phyloP scores from a whole-genome alignment of 2,329 filamentous ascomycete species.

The Pseudocercospora vitis region DNA sequence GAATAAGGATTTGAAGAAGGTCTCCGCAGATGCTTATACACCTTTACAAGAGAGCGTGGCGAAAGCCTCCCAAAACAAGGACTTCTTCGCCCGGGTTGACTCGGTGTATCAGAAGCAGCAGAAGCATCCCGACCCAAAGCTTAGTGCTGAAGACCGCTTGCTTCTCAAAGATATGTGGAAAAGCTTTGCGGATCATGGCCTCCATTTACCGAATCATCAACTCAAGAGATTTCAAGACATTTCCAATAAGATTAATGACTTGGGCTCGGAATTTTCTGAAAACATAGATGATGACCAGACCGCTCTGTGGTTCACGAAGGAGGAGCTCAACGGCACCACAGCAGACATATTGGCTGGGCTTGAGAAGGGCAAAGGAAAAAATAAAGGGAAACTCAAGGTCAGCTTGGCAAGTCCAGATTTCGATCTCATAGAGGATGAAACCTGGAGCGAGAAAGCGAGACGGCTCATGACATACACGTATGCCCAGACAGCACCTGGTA shows the following conservation, averaged over 20 bases:
- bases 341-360: slow-evolving; percentile 63
- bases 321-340: slow-evolving; percentile 73
- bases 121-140: slow-evolving; percentile 44
- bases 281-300: slow-evolving; percentile 76
- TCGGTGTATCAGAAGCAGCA: slow-evolving; percentile 46
- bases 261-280: slow-evolving; percentile 71
- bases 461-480: slow-evolving; percentile 68
- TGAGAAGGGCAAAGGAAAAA: slow-evolving; percentile 69
- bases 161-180: slow-evolving; percentile 72
- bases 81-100: slow-evolving; percentile 64
- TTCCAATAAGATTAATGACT: slow-evolving; percentile 70
- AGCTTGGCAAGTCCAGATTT: slow-evolving; percentile 73
- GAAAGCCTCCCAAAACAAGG: slow-evolving; percentile 74
- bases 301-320: slow-evolving; percentile 70
- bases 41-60: slow-evolving; percentile 64
- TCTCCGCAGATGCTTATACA: slow-evolving; percentile 46
- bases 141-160: slow-evolving; percentile 67
- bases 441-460: slow-evolving; percentile 70
- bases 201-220: slow-evolving; percentile 65
- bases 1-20: slow-evolving; percentile 45
- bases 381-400: slow-evolving; percentile 64
- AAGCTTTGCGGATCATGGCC: slow-evolving; percentile 70
- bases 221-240: slow-evolving; percentile 74
- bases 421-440: slow-evolving; percentile 68
- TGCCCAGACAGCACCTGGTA: slow-evolving; percentile 67